phyloP scores from a whole-genome alignment of 176 grass and related monocot genomes.

The Guadua angustifolia region DNA sequence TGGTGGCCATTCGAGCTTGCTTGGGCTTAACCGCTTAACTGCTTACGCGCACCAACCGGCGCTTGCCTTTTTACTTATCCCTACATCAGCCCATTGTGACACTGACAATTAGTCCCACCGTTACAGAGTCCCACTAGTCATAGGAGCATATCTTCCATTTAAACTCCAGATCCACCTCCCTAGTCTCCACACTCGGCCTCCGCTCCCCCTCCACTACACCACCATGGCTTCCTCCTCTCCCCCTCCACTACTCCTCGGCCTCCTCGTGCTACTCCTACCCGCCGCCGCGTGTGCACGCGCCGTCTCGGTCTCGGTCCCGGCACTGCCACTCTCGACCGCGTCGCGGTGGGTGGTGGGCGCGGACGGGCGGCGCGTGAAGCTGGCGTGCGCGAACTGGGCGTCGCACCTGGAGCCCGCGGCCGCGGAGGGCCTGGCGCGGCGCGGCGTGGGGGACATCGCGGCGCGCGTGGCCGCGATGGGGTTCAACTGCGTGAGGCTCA shows the following conservation, averaged over 20 bases:
- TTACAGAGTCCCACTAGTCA: neutral
- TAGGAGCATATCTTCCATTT: neutral
- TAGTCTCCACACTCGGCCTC: no score
- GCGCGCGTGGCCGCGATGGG: conserved; percentile 64
- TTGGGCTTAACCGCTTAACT: conserved; percentile 29
- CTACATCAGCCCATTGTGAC: neutral
- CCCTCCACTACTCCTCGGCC: neutral
- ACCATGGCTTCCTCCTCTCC: conserved; percentile 46
- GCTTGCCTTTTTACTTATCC: conserved; percentile 34
- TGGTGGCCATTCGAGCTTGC: conserved; percentile 41
- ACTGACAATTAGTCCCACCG: neutral
- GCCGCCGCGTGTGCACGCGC: neutral
- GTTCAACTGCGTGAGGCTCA: conserved; percentile 89
- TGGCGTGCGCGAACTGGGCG: conserved; percentile 86
- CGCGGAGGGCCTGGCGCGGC: conserved; percentile 82
- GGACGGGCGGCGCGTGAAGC: conserved; percentile 72
- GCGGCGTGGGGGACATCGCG: conserved; percentile 63
- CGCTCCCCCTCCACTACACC: neutral
- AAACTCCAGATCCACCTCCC: conserved; percentile 42
- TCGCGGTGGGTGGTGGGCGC: conserved; percentile 79
- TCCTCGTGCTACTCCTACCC: conserved; percentile 22
- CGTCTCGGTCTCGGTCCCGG: conserved; percentile 23
- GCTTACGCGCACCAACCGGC: conserved; percentile 15
- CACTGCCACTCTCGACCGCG: conserved; percentile 67
- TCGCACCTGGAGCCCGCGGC: conserved; percentile 80